Evolutionary conservation across 2,329 filamentous ascomycete species (phyloP).

Genomic region (Monilinia fructigena): DNA sequence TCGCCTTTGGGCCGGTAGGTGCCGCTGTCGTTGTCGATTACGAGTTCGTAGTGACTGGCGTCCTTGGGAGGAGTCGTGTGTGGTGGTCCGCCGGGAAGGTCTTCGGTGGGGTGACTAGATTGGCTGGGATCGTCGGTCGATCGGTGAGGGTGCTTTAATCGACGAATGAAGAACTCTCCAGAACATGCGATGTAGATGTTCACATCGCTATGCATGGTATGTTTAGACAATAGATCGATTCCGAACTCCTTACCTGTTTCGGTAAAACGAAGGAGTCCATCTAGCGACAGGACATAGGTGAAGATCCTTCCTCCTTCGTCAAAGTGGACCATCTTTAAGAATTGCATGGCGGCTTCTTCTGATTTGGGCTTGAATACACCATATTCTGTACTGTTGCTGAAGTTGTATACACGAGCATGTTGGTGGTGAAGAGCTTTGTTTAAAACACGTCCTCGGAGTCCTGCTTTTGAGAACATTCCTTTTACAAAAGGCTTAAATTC

Average conservation of each 20-base stretch:
- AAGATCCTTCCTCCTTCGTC: slow-evolving; percentile 84
- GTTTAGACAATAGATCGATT: slow-evolving; percentile 88
- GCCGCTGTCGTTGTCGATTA: slow-evolving; percentile 94
- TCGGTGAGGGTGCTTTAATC: slow-evolving; percentile 55
- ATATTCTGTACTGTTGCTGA: slow-evolving; percentile 71
- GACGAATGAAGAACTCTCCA: slow-evolving; percentile 87
- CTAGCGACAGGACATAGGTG: slow-evolving; percentile 87
- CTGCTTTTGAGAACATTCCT: slow-evolving; percentile 78
- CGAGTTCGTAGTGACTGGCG: slow-evolving; percentile 70
- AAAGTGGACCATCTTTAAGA: slow-evolving; percentile 82
- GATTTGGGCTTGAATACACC: slow-evolving; percentile 67
- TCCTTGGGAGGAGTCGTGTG: slow-evolving; percentile 46
- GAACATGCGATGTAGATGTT: slow-evolving; percentile 87
- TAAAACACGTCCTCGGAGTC: slow-evolving; percentile 74
- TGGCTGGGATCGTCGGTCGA: slow-evolving; percentile 47
- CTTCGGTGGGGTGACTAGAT: slow-evolving; percentile 52
- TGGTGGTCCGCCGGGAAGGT: slow-evolving; percentile 50
- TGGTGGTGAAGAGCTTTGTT: slow-evolving; percentile 88
- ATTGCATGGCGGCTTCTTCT: slow-evolving; percentile 70
- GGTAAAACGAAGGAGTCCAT: slow-evolving; percentile 84
- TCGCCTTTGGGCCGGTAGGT: slow-evolving; percentile 86
- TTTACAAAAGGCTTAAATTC: slow-evolving; percentile 90
- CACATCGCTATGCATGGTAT: slow-evolving; percentile 95
- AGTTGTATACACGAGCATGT: slow-evolving; percentile 86
- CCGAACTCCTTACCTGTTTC: slow-evolving; percentile 96